Evolutionary conservation across 164 flowering plant genomes (phyloP), one percentile per base, ranked within the genome.

Genomic region (Tetrastigma voinierianum): DNA sequence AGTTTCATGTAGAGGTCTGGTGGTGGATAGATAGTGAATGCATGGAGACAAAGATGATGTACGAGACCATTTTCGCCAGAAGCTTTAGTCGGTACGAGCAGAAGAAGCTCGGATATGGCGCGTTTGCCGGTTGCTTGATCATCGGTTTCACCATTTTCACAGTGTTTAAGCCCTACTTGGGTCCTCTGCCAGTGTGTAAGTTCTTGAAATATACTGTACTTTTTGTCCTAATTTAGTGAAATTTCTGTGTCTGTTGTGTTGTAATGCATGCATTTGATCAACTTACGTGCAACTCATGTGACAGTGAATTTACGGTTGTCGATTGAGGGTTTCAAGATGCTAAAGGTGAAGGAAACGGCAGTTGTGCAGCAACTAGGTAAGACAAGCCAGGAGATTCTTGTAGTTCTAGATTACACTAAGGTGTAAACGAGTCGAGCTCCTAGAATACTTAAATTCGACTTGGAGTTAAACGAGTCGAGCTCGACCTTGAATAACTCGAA

Each of bases 251-350:
- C n/a, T n/a, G n/a, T n/a, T n/a, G 6, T 32, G 40, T 32, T 32
- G 40, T 32, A 32, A 32, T 32, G 40, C 40, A 32, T 32, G 40
- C 40, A 2, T 32, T 32, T 32, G 40, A 7, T 32, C 3, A 4
- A 32, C 40, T 3, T 32, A 4, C 40, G 6, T 32, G 40, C 62
- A 2, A 18, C 1, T 2, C 44, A 10, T 4, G 2, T 21, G 75
- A 70, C 83, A 85, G 90, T 76, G 74, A 79, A 81, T 59, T 64
- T 81, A 64, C 68, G 55, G 74, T 53, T 77, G 45, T 66, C 82
- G 1, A 47, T 70, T 45, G 71, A 65, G 2, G 71, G 76, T 32
- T 57, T 64, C 25, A 68, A 64, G 56, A 66, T 72, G 75, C 62
- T 78, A 70, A 40, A 46, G 54, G 44, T 24, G 65, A 71, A 67